phyloP scores from a whole-genome alignment of 805 yeast genomes.

The Hanseniaspora occidentalis region DNA sequence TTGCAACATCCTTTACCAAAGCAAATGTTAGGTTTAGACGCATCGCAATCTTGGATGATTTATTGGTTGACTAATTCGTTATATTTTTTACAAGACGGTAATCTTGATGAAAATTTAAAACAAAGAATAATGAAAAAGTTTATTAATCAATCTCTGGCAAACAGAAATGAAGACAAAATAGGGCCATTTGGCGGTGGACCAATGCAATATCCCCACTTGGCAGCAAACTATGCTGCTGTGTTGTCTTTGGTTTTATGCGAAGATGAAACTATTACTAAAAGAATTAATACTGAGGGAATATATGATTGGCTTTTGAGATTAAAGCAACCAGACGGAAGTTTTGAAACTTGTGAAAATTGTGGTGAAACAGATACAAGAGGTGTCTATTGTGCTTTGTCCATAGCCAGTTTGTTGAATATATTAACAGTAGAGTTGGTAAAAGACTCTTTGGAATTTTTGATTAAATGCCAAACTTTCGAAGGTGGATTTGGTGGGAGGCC shows the following conservation, averaged over 20 bases:
- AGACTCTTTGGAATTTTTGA: conserved; percentile 48
- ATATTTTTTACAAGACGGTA: conserved; percentile 26
- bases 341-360: conserved; percentile 24
- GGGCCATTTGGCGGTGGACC: conserved; percentile 85
- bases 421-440: conserved; percentile 44
- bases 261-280: conserved; percentile 28
- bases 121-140: background rate
- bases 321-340: conserved; percentile 64
- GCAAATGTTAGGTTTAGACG: conserved; percentile 50
- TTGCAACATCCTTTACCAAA: conserved; percentile 36
- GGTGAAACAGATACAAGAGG: conserved; percentile 87
- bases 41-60: conserved; percentile 84
- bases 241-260: conserved; percentile 45
- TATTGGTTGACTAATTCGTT: conserved; percentile 69
- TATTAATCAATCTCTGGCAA: background rate
- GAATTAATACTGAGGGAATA: conserved; percentile 34
- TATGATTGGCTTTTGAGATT: conserved; percentile 53
- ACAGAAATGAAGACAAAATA: conserved; percentile 8
- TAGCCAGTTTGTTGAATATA: conserved; percentile 54
- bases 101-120: background rate
- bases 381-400: conserved; percentile 71
- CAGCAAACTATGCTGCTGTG: conserved; percentile 71
- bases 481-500: conserved; percentile 92
- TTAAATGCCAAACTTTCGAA: conserved; percentile 74
- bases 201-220: conserved; percentile 73